Evolutionary conservation across 768 basidiomycete species (phyloP).

Genomic region (Lepiota subincarnata): DNA sequence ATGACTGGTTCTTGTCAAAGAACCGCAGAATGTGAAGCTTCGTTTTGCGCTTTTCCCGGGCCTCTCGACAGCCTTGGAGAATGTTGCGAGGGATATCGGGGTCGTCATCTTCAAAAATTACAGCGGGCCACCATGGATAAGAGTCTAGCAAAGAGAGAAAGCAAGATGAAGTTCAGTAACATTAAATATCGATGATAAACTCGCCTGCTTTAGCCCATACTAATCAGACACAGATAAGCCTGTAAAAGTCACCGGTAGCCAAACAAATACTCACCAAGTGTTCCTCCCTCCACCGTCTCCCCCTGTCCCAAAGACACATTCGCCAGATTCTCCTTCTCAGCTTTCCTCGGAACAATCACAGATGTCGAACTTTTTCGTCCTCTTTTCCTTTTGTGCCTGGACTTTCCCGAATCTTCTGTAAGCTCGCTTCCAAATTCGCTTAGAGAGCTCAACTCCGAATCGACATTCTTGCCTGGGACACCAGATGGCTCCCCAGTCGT

Average conservation of each 20-base stretch:
- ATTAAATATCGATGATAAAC: slow-evolving; percentile 18
- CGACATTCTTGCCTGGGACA: slow-evolving; percentile 15
- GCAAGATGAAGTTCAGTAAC: slow-evolving; percentile 2
- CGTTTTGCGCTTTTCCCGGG: slow-evolving; percentile 33
- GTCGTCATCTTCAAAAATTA: slow-evolving; percentile 64
- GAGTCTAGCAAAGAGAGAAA: slow-evolving; percentile 39
- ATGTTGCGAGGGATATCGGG: slow-evolving; percentile 48
- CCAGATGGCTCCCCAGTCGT: background rate
- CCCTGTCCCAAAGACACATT: slow-evolving; percentile 10
- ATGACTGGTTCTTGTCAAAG: slow-evolving; percentile 64
- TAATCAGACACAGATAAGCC: slow-evolving; percentile 21
- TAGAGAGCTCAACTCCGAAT: slow-evolving; percentile 42
- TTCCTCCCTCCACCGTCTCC: slow-evolving; percentile 38
- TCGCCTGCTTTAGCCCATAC: slow-evolving; percentile 84
- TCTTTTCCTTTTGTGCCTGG: slow-evolving; percentile 3
- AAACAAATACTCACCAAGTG: slow-evolving; percentile 47
- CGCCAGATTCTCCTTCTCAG: slow-evolving; percentile 1
- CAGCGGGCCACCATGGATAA: slow-evolving; percentile 88
- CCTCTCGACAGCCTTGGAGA: slow-evolving; percentile 22
- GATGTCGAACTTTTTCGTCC: slow-evolving; percentile 10
- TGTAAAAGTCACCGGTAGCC: slow-evolving; percentile 1
- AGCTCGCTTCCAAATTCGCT: slow-evolving; percentile 35
- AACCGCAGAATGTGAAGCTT: slow-evolving; percentile 70
- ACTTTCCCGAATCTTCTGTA: slow-evolving; percentile 2
- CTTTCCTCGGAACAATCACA: slow-evolving; percentile 13